Percentiles rank a stretch among this genome's conserved stretches.
Evolutionary conservation across 2,329 filamentous ascomycete genomes (phyloP).

Genomic region (Beauveria sp.): DNA sequence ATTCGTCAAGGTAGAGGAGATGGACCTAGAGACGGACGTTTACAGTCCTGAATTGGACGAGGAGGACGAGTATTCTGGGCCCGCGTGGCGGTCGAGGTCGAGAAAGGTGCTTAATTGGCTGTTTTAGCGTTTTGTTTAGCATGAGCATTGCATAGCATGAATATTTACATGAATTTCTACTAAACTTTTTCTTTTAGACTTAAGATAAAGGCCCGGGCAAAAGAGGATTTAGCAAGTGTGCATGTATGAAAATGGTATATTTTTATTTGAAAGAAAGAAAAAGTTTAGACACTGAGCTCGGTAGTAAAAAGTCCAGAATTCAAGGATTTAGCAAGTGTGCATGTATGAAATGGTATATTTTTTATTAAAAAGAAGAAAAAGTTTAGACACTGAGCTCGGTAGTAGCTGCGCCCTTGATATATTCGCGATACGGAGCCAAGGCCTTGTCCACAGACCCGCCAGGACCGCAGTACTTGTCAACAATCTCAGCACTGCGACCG

Average conservation of each 20-base stretch:
- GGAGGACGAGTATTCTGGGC: conserved; percentile 12
- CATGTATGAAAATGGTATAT: too few relatives aligned
- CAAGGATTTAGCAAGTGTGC: too few relatives aligned
- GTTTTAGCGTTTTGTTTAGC: not conserved
- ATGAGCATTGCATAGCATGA: conserved; percentile 1
- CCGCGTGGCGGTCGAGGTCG: not conserved
- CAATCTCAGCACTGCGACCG: conserved; percentile 37
- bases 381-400: conserved; percentile 31
- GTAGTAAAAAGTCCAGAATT: too few relatives aligned
- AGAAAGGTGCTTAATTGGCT: conserved; percentile 5
- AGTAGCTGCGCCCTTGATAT: conserved; percentile 27
- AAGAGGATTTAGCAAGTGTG: too few relatives aligned
- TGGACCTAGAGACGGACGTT: conserved; percentile 57
- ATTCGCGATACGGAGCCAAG: conserved; percentile 29
- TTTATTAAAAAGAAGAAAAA: too few relatives aligned
- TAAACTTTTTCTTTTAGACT: too few relatives aligned
- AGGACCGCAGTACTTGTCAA: conserved; percentile 36
- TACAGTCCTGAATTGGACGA: conserved; percentile 35
- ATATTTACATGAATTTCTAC: not conserved
- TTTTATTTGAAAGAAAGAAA: too few relatives aligned
- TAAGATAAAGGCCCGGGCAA: too few relatives aligned
- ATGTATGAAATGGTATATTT: too few relatives aligned
- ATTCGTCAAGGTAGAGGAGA: conserved; percentile 45
- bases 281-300: too few relatives aligned
- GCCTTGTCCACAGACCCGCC: conserved; percentile 31